These are phyloP conservation scores for Triangularia verruculosa DNA, from an alignment of 2,329 filamentous ascomycete species.

Conservation along the genomic window DNA sequence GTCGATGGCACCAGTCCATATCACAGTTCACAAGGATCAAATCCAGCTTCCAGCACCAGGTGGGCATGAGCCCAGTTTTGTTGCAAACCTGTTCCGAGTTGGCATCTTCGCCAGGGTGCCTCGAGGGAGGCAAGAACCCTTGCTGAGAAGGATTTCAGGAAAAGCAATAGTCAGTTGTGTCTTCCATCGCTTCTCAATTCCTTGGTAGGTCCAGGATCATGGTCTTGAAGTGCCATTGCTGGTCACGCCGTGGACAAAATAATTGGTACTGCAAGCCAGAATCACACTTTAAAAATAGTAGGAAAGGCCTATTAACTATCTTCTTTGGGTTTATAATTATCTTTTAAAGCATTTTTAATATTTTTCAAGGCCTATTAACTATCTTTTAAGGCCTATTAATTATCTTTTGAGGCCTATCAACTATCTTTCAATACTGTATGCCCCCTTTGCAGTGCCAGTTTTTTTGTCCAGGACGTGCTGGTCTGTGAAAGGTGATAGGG, in stretches of 20 bases:
- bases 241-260: too few species aligned
- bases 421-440: too few species aligned
- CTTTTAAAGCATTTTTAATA: too few species aligned
- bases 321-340: too few species aligned
- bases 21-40: not conserved
- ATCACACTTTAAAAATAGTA: too few species aligned
- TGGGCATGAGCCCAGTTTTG: not conserved
- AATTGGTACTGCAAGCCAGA: too few species aligned
- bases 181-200: not conserved
- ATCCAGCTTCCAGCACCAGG: not conserved
- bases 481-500: not conserved
- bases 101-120: not conserved
- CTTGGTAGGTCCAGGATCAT: not conserved
- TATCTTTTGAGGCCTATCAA: too few species aligned
- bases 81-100: not conserved
- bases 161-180: not conserved
- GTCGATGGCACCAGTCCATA: not conserved
- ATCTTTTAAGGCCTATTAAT: too few species aligned
- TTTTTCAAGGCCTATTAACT: too few species aligned
- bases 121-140: not conserved
- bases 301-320: too few species aligned
- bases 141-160: not conserved
- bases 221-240: not conserved
- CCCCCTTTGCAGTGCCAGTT: too few species aligned
- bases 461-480: too few species aligned